These are phyloP conservation scores for Hirsutella minnesotensis DNA, from an alignment of 2,329 filamentous ascomycete species.

Conservation along the genomic window DNA sequence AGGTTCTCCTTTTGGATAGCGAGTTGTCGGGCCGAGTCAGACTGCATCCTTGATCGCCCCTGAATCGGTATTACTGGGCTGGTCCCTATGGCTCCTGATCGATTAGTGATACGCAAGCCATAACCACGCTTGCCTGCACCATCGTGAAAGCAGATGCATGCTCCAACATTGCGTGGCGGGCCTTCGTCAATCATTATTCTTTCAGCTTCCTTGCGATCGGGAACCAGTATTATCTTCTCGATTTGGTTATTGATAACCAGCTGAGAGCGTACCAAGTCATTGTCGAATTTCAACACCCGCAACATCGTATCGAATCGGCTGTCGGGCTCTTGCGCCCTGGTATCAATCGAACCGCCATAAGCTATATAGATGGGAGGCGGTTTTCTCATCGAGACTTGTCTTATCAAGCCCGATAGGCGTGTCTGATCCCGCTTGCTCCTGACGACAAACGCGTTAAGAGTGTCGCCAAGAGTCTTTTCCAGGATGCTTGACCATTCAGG, in stretches of 20 bases:
- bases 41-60: slow-evolving; percentile 61
- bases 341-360: slow-evolving; percentile 23
- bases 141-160: slow-evolving; percentile 60
- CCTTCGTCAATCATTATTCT: slow-evolving; percentile 53
- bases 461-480: slow-evolving; percentile 61
- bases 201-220: slow-evolving; percentile 53
- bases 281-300: slow-evolving; percentile 69
- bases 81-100: slow-evolving; percentile 27
- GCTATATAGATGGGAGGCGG: slow-evolving; percentile 26
- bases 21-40: slow-evolving; percentile 60
- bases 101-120: slow-evolving; percentile 45
- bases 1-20: slow-evolving; percentile 35
- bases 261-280: slow-evolving; percentile 65
- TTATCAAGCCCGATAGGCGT: slow-evolving; percentile 56
- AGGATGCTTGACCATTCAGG: slow-evolving; percentile 75
- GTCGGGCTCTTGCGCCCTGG: slow-evolving; percentile 55
- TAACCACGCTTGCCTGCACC: slow-evolving; percentile 37
- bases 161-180: slow-evolving; percentile 56
- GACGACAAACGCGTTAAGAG: slow-evolving; percentile 70
- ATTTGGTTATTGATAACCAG: slow-evolving; percentile 74
- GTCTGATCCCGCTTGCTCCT: slow-evolving; percentile 63
- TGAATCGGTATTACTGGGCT: slow-evolving; percentile 33
- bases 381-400: slow-evolving; percentile 40
- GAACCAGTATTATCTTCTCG: slow-evolving; percentile 74
- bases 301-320: slow-evolving; percentile 63